phyloP scores from a whole-genome alignment of 2,329 filamentous ascomycete species.

The Diaporthe amygdali region DNA sequence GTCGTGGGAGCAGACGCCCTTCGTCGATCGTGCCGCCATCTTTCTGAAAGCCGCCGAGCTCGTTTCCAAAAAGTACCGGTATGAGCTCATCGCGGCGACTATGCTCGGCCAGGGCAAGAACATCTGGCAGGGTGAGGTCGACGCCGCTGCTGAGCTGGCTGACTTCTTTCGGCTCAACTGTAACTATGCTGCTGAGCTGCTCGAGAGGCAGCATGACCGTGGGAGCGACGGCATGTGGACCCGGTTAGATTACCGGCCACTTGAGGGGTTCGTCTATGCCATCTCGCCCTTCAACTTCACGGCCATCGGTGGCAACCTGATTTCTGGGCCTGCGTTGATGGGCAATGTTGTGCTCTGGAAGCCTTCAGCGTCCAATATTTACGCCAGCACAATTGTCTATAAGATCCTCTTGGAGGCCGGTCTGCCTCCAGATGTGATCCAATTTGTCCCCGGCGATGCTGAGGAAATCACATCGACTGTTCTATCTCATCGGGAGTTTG shows the following conservation, averaged over 20 bases:
- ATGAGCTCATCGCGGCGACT: conserved; percentile 94
- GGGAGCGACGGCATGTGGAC: conserved; percentile 90
- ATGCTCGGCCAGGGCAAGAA: conserved; percentile 99
- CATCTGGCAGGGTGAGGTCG: conserved; percentile 97
- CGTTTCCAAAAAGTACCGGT: conserved; percentile 89
- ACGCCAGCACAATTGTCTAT: conserved; percentile 91
- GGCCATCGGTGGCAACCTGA: conserved; percentile 87
- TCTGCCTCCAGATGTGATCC: conserved; percentile 86
- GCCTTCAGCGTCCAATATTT: conserved; percentile 86
- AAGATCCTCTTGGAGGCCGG: conserved; percentile 91
- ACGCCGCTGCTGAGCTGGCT: conserved; percentile 89
- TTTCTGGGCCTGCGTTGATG: conserved; percentile 84
- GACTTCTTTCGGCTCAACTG: conserved; percentile 97
- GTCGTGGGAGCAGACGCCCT: conserved; percentile 85
- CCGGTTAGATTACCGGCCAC: conserved; percentile 83
- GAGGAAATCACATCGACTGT: conserved; percentile 81
- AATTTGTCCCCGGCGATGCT: conserved; percentile 90
- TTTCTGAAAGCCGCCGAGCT: conserved; percentile 97
- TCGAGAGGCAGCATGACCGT: conserved; percentile 84
- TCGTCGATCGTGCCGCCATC: conserved; percentile 87
- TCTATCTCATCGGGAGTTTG: conserved; percentile 79
- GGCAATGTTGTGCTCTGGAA: conserved; percentile 98
- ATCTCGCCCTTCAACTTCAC: conserved; percentile 98
- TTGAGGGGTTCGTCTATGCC: conserved; percentile 96
- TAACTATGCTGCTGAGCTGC: conserved; percentile 89